Percentiles rank a stretch among this genome's conserved stretches.
These are phyloP conservation scores for Arxiozyma heterogenica DNA, from an alignment of 1,139 yeast species.

Conservation along the genomic window DNA sequence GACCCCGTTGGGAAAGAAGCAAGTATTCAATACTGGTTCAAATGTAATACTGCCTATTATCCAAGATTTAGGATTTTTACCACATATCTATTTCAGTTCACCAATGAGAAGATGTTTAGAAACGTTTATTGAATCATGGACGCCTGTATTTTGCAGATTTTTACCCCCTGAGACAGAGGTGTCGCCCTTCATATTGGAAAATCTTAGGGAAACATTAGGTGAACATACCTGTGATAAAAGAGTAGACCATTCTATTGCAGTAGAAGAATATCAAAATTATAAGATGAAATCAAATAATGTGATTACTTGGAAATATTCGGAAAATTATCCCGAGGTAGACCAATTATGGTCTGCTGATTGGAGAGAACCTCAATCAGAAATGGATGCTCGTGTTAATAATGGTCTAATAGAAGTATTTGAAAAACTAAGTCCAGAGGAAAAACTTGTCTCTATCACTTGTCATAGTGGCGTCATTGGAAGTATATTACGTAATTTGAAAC, in stretches of 20 bases:
- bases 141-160: constrained; percentile 30
- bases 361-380: constrained; percentile 42
- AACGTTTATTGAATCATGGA: constrained; percentile 55
- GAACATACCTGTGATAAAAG: constrained; percentile 60
- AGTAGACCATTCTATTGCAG: constrained; percentile 18
- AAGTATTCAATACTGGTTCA: constrained; percentile 38
- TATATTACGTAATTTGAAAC: constrained; percentile 43
- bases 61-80: constrained; percentile 39
- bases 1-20: constrained; percentile 51
- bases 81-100: constrained; percentile 48
- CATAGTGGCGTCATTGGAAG: constrained; percentile 56
- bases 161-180: constrained; percentile 3
- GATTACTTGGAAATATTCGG: constrained; percentile 37
- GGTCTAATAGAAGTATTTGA: constrained; percentile 33
- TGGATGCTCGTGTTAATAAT: constrained; percentile 40
- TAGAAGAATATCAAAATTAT: constrained; percentile 17
- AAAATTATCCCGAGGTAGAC: constrained; percentile 42
- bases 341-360: constrained; percentile 34
- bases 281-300: constrained; percentile 11
- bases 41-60: constrained; percentile 40
- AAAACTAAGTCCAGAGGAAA: constrained; percentile 28
- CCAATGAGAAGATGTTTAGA: constrained; percentile 57
- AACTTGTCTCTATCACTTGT: constrained; percentile 43
- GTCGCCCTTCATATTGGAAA: constrained; percentile 37
- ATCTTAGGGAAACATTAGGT: constrained; percentile 60